phyloP scores from a whole-genome alignment of 306 rosid genomes.

The Gastrolobium bilobum region DNA sequence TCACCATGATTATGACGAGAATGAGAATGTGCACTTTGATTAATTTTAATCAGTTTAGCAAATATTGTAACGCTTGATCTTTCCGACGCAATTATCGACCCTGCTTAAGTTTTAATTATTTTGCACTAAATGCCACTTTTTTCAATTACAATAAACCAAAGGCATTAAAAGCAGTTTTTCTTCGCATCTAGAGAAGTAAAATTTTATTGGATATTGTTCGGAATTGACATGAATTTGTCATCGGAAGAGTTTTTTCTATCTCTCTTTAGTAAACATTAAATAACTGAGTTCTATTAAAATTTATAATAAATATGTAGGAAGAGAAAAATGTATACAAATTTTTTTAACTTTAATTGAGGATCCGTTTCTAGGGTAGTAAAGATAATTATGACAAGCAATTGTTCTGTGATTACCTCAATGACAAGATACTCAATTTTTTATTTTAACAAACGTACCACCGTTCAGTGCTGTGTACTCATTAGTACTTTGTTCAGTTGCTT shows the following conservation, averaged over 20 bases:
- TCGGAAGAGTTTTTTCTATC: no score
- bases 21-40: background rate
- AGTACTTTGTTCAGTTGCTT: background rate
- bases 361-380: background rate
- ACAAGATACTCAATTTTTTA: background rate
- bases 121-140: background rate
- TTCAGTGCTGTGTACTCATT: background rate
- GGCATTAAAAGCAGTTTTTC: background rate
- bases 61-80: background rate
- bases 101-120: slow-evolving; percentile 12
- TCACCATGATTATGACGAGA: background rate
- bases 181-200: no score
- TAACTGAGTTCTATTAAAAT: no score
- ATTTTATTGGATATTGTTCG: no score
- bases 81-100: background rate
- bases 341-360: no score
- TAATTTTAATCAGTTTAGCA: background rate
- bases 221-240: no score
- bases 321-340: no score
- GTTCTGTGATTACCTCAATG: background rate
- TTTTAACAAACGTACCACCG: background rate
- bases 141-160: background rate
- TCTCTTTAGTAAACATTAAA: no score
- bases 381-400: background rate
- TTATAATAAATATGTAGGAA: no score